Evolutionary conservation across 148 eudicot species (phyloP).

Genomic region (Bassia scoparia): DNA sequence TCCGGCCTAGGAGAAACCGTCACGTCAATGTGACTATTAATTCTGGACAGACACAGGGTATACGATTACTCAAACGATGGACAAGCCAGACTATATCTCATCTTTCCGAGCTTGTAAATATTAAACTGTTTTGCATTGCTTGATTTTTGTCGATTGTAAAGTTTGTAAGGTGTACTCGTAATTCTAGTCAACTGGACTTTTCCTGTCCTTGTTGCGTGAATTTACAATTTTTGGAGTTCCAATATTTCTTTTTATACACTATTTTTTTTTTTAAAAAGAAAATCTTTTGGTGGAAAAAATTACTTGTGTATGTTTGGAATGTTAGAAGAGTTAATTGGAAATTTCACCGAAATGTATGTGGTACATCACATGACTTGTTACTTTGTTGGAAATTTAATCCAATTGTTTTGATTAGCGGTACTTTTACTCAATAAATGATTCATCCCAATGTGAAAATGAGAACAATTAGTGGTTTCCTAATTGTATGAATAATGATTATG

Average conservation of each 20-base stretch:
- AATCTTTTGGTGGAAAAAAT: not conserved
- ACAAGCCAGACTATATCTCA: slow-evolving; percentile 1
- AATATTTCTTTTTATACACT: not conserved
- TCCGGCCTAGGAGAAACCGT: not conserved
- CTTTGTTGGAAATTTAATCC: slow-evolving; percentile 13
- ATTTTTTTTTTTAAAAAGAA: not conserved
- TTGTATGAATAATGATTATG: slow-evolving; percentile 20
- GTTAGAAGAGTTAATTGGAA: slow-evolving; percentile 17
- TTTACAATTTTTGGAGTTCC: not conserved
- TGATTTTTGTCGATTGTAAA: not conserved
- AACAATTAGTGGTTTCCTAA: slow-evolving; percentile 12
- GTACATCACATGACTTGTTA: slow-evolving; percentile 26
- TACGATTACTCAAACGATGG: not conserved
- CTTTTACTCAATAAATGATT: slow-evolving; percentile 27
- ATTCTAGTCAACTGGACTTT: slow-evolving; percentile 4
- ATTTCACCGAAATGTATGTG: slow-evolving; percentile 21
- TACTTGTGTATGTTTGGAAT: slow-evolving; percentile 6
- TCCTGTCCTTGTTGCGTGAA: not conserved
- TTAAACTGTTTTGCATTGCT: not conserved
- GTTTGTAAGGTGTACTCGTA: not conserved
- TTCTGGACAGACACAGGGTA: not conserved
- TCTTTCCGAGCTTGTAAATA: slow-evolving; percentile 16
- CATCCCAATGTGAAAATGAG: not conserved
- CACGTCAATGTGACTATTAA: not conserved
- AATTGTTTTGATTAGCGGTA: slow-evolving; percentile 21